Evolutionary conservation across 2,329 filamentous ascomycete species (phyloP), one percentile per base, ranked within the genome.

Genomic region (Calonectria pseudoreteaudii): DNA sequence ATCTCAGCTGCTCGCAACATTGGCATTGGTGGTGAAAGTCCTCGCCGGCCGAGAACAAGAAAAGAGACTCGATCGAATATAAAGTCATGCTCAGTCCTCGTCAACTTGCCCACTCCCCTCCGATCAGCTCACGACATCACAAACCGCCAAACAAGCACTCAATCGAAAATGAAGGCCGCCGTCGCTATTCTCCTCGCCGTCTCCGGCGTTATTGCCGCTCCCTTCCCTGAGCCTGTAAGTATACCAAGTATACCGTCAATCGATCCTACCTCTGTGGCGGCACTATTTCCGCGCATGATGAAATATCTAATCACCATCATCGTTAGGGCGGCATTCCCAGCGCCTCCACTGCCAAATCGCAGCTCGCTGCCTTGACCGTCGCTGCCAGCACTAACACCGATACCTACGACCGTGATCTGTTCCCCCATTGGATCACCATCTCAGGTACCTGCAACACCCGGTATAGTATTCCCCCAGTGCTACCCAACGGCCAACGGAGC

Each of bases 341-440:
- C 7, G 86, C 87, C 0, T 82, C 90, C 1, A 86, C 85, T 0
- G 93, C 94, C 26, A 87, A 88, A 74, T 87, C 86, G 9, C 87
- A 91, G 74, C 90, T 95, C 41, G 86, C 86, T 2, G 84, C 82
- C 34, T 86, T 95, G 66, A 91, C 88, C 0, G 92, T 94, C 23
- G 86, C 87, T 5, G 84, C 89, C 0, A 85, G 89, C 52, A 89
- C 88, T 44, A 87, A 90, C 66, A 87, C 89, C 60, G 86, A 85
- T 73, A 86, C 86, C 26, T 95, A 95, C 84, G 86, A 88, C 71
- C 92, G 94, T 67, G 88, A 90, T 78, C 84, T 92, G 67, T 96
- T 96, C 85, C 92, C 92, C 3, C 91, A 92, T 84, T 95, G 94
- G 94, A 90, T 88, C 77, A 92, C 91, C 36, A 89, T 92, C 79